Percentiles rank a stretch among this genome's conserved stretches.
These are phyloP conservation scores for Psidium guajava DNA, from an alignment of 345 rosid species.

Conservation along the genomic window DNA sequence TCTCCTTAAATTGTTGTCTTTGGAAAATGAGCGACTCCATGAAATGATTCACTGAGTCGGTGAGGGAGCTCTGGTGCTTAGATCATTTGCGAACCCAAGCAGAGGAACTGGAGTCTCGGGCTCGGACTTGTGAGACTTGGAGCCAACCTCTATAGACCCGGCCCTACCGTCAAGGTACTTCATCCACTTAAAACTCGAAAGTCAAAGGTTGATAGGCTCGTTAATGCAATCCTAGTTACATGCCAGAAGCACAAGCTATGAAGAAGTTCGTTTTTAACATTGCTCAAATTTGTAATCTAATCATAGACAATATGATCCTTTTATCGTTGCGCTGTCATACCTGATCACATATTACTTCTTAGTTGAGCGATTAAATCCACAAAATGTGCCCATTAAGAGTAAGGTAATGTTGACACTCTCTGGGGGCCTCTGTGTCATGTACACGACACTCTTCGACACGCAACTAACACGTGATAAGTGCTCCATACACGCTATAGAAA, in stretches of 20 bases:
- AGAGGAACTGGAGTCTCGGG: fast-evolving
- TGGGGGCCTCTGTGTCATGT: too few species aligned
- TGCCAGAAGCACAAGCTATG: background rate
- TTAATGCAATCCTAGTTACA: background rate
- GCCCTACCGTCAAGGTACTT: background rate
- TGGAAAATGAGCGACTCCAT: background rate
- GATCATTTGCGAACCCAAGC: too few species aligned
- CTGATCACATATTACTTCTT: background rate
- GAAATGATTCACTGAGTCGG: fast-evolving
- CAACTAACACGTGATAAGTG: too few species aligned
- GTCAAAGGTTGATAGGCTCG: background rate
- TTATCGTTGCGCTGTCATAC: background rate
- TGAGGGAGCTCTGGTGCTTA: background rate
- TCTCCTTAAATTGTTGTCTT: background rate
- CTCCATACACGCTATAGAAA: too few species aligned
- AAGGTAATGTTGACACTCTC: too few species aligned
- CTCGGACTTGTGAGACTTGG: background rate
- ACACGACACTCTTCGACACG: too few species aligned
- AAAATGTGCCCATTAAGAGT: background rate
- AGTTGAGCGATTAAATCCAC: background rate
- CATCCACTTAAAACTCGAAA: background rate
- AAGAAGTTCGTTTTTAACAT: background rate
- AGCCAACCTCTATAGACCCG: background rate
- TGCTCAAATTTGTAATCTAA: background rate
- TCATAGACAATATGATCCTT: background rate